Evolutionary conservation across 2,329 filamentous ascomycete species (phyloP).

Genomic region (Sporothrix schenckii): DNA sequence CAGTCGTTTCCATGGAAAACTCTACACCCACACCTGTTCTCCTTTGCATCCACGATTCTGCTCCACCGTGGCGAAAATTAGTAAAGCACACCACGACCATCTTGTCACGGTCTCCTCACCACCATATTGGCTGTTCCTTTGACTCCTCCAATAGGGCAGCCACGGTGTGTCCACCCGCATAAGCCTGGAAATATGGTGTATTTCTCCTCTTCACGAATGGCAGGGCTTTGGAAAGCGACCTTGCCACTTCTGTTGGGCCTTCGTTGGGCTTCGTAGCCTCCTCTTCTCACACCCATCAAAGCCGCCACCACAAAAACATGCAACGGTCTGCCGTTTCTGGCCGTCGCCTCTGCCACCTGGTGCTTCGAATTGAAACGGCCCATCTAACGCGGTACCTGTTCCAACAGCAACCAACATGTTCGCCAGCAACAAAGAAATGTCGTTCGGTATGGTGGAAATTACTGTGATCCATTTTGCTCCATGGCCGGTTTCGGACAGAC

Average conservation of each 20-base stretch:
- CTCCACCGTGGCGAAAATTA: neutral
- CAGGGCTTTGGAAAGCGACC: neutral
- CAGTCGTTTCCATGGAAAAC: neutral
- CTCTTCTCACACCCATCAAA: neutral
- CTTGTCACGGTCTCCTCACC: neutral
- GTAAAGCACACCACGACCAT: constrained; percentile 1
- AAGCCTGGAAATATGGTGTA: neutral
- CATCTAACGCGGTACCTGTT: neutral
- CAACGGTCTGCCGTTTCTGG: constrained; percentile 2
- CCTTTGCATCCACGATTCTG: constrained; percentile 7
- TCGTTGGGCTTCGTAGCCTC: neutral
- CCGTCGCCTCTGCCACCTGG: neutral
- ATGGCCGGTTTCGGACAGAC: neutral
- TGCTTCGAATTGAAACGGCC: neutral
- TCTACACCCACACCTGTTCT: neutral
- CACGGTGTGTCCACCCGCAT: neutral
- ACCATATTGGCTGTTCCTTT: neutral
- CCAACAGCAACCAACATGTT: neutral
- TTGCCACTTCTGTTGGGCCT: constrained; percentile 17
- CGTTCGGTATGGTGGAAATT: neutral
- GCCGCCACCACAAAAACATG: neutral
- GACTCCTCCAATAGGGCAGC: neutral
- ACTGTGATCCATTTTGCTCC: neutral
- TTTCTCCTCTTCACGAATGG: neutral
- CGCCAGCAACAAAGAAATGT: neutral